Conservation (phyloP, 345 rosid genomes). For the Brassica nigra region DNA sequence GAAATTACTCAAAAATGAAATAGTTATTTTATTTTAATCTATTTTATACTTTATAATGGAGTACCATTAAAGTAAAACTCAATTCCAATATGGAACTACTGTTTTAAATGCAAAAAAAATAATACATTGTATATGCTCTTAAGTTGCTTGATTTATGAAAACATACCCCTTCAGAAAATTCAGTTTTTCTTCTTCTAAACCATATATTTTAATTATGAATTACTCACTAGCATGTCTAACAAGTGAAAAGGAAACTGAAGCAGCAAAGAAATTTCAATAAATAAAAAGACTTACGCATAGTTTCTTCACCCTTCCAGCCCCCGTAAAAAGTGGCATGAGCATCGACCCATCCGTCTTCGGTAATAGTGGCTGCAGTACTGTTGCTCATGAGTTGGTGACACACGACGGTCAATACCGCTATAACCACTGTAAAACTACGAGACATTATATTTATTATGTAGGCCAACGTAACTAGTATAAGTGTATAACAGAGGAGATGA, state of each 20-base stretch:
- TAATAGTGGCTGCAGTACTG: neutral
- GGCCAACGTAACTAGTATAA: neutral
- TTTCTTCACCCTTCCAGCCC: constrained; percentile 18
- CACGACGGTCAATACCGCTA: neutral
- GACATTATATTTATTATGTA: neutral
- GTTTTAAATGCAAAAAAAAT: neutral
- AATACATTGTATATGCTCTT: too few species aligned
- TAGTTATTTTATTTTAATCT: too few species aligned
- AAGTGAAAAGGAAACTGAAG: neutral
- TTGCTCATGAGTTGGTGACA: neutral
- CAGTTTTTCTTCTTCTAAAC: neutral
- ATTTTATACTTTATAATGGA: neutral
- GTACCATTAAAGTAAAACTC: too few species aligned
- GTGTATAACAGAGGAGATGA: neutral
- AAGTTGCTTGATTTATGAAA: neutral
- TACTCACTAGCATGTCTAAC: neutral
- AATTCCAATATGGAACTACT: neutral
- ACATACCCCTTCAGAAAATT: neutral
- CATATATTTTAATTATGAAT: neutral
- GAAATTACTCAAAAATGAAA: neutral
- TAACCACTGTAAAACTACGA: neutral
- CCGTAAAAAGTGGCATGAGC: constrained; percentile 37
- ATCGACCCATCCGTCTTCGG: neutral
- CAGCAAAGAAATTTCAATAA: too few species aligned
- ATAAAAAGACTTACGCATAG: constrained; percentile 18